Percentiles rank a stretch among this genome's conserved stretches.
These are phyloP conservation scores for Diaporthe amygdali DNA, from an alignment of 2,329 filamentous ascomycete genomes.

Conservation along the genomic window DNA sequence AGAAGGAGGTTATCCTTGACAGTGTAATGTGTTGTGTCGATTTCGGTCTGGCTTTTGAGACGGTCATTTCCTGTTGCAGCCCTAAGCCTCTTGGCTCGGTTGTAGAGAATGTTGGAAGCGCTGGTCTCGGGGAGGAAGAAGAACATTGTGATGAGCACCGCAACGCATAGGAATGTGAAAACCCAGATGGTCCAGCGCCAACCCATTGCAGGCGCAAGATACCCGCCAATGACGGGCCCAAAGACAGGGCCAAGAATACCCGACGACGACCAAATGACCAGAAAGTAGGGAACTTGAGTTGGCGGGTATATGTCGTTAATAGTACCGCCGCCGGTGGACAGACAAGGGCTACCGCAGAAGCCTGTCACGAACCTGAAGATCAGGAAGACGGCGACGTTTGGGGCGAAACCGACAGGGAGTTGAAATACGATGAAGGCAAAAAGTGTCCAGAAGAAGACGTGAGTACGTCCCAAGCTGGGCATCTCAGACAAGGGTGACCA, in stretches of 20 bases:
- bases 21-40: not conserved
- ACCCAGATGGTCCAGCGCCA: slow-evolving; percentile 11
- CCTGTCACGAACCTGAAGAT: not conserved
- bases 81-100: not conserved
- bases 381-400: not conserved
- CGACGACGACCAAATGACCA: not conserved
- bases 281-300: not conserved
- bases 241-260: not conserved
- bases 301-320: not conserved
- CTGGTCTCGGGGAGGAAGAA: slow-evolving; percentile 6
- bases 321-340: not conserved
- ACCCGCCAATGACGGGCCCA: not conserved
- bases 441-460: slow-evolving; percentile 5
- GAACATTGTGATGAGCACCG: not conserved
- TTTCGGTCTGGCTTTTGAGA: not conserved
- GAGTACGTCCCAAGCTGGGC: not conserved
- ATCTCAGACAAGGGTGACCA: slow-evolving; percentile 10
- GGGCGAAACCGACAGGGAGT: not conserved
- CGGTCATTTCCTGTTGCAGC: not conserved
- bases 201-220: not conserved
- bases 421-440: slow-evolving; percentile 21
- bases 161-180: not conserved
- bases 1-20: not conserved
- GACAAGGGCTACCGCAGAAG: not conserved
- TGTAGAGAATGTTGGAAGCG: not conserved